These are phyloP conservation scores for Kuraishia borneana DNA, from an alignment of 805 yeast species.

Conservation along the genomic window DNA sequence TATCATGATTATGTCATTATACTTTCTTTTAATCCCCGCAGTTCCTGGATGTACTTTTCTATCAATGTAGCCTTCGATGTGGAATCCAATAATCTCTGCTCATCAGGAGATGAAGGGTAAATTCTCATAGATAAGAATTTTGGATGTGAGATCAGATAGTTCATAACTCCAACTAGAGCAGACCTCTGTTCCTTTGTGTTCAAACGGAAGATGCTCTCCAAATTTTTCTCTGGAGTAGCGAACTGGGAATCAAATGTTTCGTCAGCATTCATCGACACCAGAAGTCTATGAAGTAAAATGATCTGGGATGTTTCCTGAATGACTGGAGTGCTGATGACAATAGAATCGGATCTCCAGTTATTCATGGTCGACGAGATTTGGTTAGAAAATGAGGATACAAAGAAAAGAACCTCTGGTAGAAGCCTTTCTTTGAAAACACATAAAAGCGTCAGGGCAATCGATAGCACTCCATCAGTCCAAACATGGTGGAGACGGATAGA, in stretches of 20 bases:
- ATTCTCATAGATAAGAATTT: constrained; percentile 67
- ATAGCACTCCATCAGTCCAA: constrained; percentile 82
- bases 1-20: constrained; percentile 8
- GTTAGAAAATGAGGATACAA: constrained; percentile 47
- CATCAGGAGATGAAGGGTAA: constrained; percentile 52
- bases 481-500: constrained; percentile 53
- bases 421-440: constrained; percentile 53
- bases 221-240: neutral
- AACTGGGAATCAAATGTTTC: constrained; percentile 23
- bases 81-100: constrained; percentile 41
- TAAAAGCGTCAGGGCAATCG: constrained; percentile 50
- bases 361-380: constrained; percentile 56
- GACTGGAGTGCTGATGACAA: constrained; percentile 32
- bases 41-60: constrained; percentile 33
- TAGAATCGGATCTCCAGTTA: constrained; percentile 51
- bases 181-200: constrained; percentile 48
- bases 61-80: constrained; percentile 33
- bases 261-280: constrained; percentile 41
- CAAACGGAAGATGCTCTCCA: constrained; percentile 37
- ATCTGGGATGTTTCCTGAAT: constrained; percentile 63
- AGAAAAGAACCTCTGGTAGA: constrained; percentile 53
- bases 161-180: constrained; percentile 50
- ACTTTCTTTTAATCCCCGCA: constrained; percentile 39
- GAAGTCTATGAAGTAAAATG: constrained; percentile 47
- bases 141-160: constrained; percentile 75